These are phyloP conservation scores for Ophiostoma himal-ulmi DNA, from an alignment of 2,329 filamentous ascomycete genomes.

Conservation along the genomic window DNA sequence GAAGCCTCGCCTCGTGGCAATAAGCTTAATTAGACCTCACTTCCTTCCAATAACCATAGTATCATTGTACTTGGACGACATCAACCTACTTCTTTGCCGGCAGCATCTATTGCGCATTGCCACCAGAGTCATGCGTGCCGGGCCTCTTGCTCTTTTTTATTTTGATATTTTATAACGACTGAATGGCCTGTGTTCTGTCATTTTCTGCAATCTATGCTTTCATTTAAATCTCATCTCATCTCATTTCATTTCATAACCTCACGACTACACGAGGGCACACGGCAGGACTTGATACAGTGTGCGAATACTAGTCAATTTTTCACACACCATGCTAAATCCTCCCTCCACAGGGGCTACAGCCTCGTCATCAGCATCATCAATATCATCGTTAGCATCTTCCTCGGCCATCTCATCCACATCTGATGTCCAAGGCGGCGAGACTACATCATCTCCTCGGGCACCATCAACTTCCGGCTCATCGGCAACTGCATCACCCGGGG, in stretches of 20 bases:
- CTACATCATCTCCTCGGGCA: neutral
- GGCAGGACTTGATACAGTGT: neutral
- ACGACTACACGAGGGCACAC: too few relatives aligned
- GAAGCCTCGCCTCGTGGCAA: neutral
- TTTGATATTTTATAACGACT: conserved; percentile 1
- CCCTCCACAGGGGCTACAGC: neutral
- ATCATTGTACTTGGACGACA: neutral
- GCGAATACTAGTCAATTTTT: neutral
- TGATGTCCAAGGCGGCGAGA: neutral
- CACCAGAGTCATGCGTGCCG: neutral
- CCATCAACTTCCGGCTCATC: neutral
- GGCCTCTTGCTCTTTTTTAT: neutral
- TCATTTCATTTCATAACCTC: neutral
- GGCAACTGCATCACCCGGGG: neutral
- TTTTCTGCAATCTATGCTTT: neutral
- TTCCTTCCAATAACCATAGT: neutral
- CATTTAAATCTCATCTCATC: neutral
- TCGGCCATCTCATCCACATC: conserved; percentile 16
- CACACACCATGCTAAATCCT: neutral
- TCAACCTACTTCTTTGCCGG: neutral
- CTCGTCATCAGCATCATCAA: conserved; percentile 11
- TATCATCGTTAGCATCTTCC: conserved; percentile 12
- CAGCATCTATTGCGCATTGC: neutral
- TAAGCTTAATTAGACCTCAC: neutral
- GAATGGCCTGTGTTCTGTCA: neutral